phyloP scores from a whole-genome alignment of 305 asterid species.

The Solanum hybrid region DNA sequence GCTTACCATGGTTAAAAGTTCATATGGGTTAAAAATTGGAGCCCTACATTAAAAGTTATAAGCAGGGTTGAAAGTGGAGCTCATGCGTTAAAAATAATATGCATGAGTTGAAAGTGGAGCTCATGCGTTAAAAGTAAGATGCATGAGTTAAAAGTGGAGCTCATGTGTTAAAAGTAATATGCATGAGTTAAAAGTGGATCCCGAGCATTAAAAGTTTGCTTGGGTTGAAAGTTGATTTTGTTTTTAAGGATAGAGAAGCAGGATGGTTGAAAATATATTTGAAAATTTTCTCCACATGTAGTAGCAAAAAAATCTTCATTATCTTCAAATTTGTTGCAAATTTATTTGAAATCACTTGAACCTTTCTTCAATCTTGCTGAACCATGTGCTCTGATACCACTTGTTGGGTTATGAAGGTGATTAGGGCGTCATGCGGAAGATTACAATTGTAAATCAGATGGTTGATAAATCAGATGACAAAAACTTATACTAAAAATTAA shows the following conservation, averaged over 20 bases:
- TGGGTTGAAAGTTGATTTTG: background rate
- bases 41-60: background rate
- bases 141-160: background rate
- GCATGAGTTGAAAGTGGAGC: background rate
- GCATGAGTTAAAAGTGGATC: background rate
- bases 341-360: background rate
- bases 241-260: background rate
- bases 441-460: background rate
- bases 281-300: background rate
- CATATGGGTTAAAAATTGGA: background rate
- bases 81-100: background rate
- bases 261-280: no score
- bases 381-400: background rate
- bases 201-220: background rate
- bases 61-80: background rate
- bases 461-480: background rate
- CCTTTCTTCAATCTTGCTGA: background rate
- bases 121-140: background rate
- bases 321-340: background rate
- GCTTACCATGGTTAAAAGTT: background rate
- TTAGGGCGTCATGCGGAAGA: background rate
- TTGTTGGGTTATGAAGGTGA: background rate
- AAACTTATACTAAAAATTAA: background rate
- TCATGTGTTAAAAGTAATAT: background rate
- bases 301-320: background rate